Evolutionary conservation across 2,329 filamentous ascomycete species (phyloP).

Genomic region (Cercospora sp.): DNA sequence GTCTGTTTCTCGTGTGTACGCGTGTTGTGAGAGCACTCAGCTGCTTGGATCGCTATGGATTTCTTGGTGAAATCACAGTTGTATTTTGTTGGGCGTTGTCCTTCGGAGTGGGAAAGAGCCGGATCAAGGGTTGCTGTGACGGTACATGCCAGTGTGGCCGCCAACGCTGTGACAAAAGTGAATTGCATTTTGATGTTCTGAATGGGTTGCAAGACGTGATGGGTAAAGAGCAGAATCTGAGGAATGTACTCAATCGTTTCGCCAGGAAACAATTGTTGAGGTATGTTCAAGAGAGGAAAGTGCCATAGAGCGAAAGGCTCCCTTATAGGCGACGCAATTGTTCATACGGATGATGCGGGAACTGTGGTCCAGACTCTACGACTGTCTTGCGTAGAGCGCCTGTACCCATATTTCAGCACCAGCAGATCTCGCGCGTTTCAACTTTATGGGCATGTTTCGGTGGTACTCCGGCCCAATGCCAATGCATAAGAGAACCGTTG

Average conservation of each 20-base stretch:
- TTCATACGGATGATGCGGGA: neutral
- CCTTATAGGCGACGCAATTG: neutral
- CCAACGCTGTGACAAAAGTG: slow-evolving; percentile 12
- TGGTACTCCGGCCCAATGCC: neutral
- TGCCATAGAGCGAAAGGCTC: neutral
- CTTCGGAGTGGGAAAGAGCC: slow-evolving; percentile 43
- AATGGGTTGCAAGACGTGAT: neutral
- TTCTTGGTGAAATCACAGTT: slow-evolving; percentile 37
- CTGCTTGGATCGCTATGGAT: slow-evolving; percentile 45
- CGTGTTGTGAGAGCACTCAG: slow-evolving; percentile 48
- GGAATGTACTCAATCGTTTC: neutral
- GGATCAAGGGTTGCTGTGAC: slow-evolving; percentile 42
- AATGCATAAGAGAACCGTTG: neutral
- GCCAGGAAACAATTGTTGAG: neutral
- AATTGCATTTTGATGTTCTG: slow-evolving; percentile 16
- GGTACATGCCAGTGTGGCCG: slow-evolving; percentile 23
- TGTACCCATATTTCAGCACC: neutral
- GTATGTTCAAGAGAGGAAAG: neutral
- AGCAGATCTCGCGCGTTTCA: slow-evolving; percentile 7
- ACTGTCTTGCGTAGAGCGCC: neutral
- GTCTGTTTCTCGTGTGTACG: slow-evolving; percentile 41
- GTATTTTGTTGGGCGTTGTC: slow-evolving; percentile 35
- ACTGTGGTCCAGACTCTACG: neutral
- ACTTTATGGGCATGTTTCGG: slow-evolving; percentile 13
- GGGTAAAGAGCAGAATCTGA: neutral